Evolutionary conservation across 495 filamentous ascomycete species (phyloP).

Genomic region (Niebla homalea): DNA sequence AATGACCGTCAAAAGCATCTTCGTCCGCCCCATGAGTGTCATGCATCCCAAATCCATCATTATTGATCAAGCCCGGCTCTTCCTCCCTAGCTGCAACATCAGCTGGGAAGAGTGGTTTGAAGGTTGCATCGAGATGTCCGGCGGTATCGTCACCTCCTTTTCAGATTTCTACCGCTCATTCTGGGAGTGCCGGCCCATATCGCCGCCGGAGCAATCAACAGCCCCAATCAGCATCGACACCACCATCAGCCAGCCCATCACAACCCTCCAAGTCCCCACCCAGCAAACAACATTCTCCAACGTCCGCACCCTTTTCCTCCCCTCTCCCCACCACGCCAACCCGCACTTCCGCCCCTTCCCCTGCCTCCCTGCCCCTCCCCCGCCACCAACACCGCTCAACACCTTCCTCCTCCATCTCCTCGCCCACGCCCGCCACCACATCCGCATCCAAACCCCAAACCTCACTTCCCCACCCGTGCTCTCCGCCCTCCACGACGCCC

Average conservation of each 20-base stretch:
- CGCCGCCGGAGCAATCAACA: not conserved
- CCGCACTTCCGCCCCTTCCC: constrained; percentile 31
- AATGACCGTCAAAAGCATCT: constrained; percentile 53
- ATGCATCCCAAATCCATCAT: constrained; percentile 69
- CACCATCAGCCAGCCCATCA: no score
- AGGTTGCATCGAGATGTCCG: constrained; percentile 47
- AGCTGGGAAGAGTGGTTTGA: constrained; percentile 70
- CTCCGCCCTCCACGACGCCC: constrained; percentile 34
- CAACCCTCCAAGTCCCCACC: not conserved
- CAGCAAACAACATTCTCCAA: not conserved
- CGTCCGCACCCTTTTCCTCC: constrained; percentile 45
- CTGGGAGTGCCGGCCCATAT: constrained; percentile 29
- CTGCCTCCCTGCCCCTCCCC: constrained; percentile 5
- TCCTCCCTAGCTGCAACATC: constrained; percentile 59
- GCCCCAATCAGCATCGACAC: not conserved
- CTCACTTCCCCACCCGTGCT: constrained; percentile 47
- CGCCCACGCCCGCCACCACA: constrained; percentile 31
- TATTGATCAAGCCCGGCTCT: constrained; percentile 45
- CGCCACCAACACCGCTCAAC: constrained; percentile 55
- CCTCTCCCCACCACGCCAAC: constrained; percentile 53
- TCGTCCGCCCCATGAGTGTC: constrained; percentile 59
- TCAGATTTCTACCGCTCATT: constrained; percentile 44
- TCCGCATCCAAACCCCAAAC: constrained; percentile 62
- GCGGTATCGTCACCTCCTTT: constrained; percentile 39
- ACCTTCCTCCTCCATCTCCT: constrained; percentile 42